Base-by-base conservation (phyloP, 2,329 filamentous ascomycete species). In the Phoma herbarum region DNA sequence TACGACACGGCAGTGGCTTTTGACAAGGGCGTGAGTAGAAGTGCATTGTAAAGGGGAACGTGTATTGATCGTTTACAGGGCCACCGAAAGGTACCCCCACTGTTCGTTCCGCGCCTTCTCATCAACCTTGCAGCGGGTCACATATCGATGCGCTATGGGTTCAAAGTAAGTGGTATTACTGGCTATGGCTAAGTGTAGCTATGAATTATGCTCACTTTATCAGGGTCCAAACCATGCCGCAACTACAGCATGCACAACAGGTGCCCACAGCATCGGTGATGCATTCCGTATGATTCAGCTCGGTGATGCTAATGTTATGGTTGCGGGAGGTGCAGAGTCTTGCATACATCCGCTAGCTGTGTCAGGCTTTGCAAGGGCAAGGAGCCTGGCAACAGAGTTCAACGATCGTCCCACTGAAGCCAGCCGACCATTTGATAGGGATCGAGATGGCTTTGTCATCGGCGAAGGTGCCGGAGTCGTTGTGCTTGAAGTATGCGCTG, bases 71-170 rank as follows among this genome's bases (percentile, higher is more conserved):
- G 16, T 14, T 14, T 5, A 5, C 45, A 95, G 91, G 94, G 94
- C 63, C 96, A 97, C 76, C 92, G 87, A 67, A 97, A 95, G 72
- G 91, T 98, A 2, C 96, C 93, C 31, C 95, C 95, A 1, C 81
- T 97, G 3, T 98, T 99, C 73, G 93, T 98, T 8, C 95, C 95
- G 7, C 90, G 92, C 67, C 87, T 98, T 8, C 84, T 99, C 48
- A 97, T 96, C 79, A 99, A 99, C 75, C 86, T 99, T 66, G 95
- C 92, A 0, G 95, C 95, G 10, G 95, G 95, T 0, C 94, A 98
- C 74, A 88, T 98, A 35, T 94, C 94, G 25, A 98, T 99, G 88
- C 90, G 88, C 68, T 88, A 95, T 78, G 91, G 92, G 18, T 90
- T 99, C 72, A 87, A 84, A 71, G 84, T 85, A 72, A 18, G 10